phyloP scores from a whole-genome alignment of 2,329 filamentous ascomycete genomes.

The Pezicula radicicola region DNA sequence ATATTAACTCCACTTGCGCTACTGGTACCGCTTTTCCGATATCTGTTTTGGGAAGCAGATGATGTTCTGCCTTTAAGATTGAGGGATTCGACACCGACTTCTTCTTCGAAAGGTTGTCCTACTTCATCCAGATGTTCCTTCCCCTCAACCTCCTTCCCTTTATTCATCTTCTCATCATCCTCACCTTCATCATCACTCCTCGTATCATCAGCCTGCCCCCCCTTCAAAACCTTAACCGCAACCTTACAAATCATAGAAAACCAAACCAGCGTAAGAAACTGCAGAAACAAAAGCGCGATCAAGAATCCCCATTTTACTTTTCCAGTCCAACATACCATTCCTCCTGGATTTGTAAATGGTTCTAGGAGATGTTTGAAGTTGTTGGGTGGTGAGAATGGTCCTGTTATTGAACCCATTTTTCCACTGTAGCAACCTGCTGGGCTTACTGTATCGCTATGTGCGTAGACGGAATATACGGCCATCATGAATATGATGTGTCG shows the following conservation, averaged over 20 bases:
- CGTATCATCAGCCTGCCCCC: slow-evolving; percentile 73
- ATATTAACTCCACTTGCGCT: too few relatives aligned
- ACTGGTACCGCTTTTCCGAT: too few relatives aligned
- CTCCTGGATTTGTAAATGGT: slow-evolving; percentile 66
- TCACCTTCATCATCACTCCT: slow-evolving; percentile 81
- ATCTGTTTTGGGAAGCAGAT: too few relatives aligned
- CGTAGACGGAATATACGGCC: slow-evolving; percentile 76
- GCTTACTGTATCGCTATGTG: slow-evolving; percentile 39
- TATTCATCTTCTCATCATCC: slow-evolving; percentile 37
- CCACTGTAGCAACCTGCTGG: slow-evolving; percentile 67
- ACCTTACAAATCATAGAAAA: slow-evolving; percentile 82
- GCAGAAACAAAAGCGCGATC: slow-evolving; percentile 67
- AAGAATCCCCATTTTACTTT: slow-evolving; percentile 73
- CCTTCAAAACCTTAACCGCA: slow-evolving; percentile 72
- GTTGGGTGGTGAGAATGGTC: slow-evolving; percentile 39
- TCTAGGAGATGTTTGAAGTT: slow-evolving; percentile 61
- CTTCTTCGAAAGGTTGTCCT: too few relatives aligned
- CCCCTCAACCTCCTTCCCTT: too few relatives aligned
- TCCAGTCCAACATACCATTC: slow-evolving; percentile 73
- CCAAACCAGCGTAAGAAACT: slow-evolving; percentile 78
- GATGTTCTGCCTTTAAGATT: too few relatives aligned
- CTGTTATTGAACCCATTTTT: slow-evolving; percentile 48
- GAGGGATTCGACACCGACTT: too few relatives aligned
- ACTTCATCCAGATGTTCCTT: slow-evolving; percentile 37
- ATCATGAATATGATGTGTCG: slow-evolving; percentile 76